Conservation (phyloP, 345 rosid species). For the Geranium rotundifolium region DNA sequence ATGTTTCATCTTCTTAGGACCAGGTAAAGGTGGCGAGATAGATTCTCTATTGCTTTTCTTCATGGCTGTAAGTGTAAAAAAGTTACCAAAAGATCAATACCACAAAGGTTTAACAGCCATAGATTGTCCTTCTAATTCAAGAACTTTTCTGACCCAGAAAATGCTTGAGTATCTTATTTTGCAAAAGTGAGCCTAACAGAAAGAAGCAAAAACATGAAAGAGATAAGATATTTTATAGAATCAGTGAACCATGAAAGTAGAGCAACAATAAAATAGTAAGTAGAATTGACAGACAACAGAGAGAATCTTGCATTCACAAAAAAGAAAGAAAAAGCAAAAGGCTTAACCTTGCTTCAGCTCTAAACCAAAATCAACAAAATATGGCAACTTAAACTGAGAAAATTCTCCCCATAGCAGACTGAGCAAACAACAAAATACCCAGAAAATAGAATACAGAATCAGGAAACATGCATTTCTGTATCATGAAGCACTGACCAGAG, state of each 20-base stretch:
- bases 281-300: constrained; percentile 1
- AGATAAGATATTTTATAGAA: too few species aligned
- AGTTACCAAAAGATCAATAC: constrained; percentile 9
- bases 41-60: constrained; percentile 57
- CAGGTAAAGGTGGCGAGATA: constrained; percentile 32
- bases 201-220: too few species aligned
- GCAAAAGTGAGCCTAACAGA: too few species aligned
- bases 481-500: constrained; percentile 54
- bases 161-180: too few species aligned
- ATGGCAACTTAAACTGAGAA: constrained; percentile 7
- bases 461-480: too few species aligned
- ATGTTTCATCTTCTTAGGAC: constrained; percentile 44
- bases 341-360: constrained; percentile 13
- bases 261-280: too few species aligned
- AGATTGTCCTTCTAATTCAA: not conserved
- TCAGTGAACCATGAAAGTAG: too few species aligned
- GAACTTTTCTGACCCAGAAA: too few species aligned
- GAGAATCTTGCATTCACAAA: constrained; percentile 17
- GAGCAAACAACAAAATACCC: not conserved
- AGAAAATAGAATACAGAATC: not conserved
- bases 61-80: constrained; percentile 56
- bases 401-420: constrained; percentile 1
- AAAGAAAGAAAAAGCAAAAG: constrained; percentile 13
- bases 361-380: constrained; percentile 8
- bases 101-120: not conserved